Conservation (phyloP, 2,329 filamentous ascomycete genomes). For the Fusarium aywerte region DNA sequence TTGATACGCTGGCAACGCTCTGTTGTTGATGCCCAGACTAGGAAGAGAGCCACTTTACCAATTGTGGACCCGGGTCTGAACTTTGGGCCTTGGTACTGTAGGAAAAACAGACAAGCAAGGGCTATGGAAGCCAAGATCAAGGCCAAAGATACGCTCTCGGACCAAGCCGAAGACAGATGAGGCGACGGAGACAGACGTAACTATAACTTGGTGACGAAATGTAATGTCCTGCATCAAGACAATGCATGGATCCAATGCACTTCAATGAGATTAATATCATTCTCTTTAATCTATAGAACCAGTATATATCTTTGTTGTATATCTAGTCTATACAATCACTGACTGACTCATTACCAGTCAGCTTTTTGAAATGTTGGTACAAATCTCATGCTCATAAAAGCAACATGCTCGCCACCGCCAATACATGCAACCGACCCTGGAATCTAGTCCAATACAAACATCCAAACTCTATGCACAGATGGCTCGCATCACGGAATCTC, state of each 20-base stretch:
- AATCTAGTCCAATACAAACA: slow-evolving; percentile 1
- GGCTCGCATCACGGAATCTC: slow-evolving; percentile 29
- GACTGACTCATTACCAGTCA: neutral
- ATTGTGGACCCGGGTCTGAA: slow-evolving; percentile 15
- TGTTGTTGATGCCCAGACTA: slow-evolving; percentile 15
- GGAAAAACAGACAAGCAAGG: slow-evolving; percentile 1
- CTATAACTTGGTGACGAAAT: slow-evolving; percentile 15
- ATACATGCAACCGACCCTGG: slow-evolving; percentile 5
- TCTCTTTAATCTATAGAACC: neutral
- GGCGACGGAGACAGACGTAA: slow-evolving; percentile 11
- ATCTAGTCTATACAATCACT: slow-evolving; percentile 3
- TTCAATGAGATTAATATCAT: neutral
- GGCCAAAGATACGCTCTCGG: slow-evolving; percentile 3
- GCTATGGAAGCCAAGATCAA: neutral
- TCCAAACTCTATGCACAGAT: slow-evolving; percentile 31
- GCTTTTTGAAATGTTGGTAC: slow-evolving; percentile 9
- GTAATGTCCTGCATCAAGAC: neutral
- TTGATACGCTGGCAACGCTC: slow-evolving; percentile 34
- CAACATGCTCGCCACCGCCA: slow-evolving; percentile 15
- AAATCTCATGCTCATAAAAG: slow-evolving; percentile 19
- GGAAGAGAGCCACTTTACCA: slow-evolving; percentile 10
- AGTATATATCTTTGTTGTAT: slow-evolving; percentile 12
- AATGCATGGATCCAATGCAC: neutral
- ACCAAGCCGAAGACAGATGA: slow-evolving; percentile 13
- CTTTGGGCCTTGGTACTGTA: neutral